phyloP scores from a whole-genome alignment of 2,329 filamentous ascomycete species.

The Penicillium janthinellum region DNA sequence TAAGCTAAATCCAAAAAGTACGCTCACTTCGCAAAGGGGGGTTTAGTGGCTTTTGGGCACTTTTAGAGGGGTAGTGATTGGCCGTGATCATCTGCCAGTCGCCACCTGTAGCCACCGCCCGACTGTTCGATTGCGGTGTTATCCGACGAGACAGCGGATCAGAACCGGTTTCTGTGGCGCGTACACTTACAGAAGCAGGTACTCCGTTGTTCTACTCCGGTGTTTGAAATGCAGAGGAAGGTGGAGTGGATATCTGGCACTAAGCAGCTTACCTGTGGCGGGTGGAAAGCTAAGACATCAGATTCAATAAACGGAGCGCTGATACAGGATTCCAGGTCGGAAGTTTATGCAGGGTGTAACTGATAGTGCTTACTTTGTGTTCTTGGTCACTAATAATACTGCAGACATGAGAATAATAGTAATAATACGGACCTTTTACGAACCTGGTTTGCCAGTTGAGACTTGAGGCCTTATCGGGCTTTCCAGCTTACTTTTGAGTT shows the following conservation, averaged over 20 bases:
- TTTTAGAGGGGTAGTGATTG: neutral
- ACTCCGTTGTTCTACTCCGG: too few species aligned
- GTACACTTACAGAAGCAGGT: neutral
- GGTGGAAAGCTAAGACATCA: neutral
- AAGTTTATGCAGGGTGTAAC: neutral
- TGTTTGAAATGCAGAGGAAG: too few species aligned
- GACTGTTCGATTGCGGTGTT: neutral
- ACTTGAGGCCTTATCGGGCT: neutral
- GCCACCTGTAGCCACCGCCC: neutral
- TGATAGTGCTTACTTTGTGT: neutral
- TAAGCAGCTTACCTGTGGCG: neutral
- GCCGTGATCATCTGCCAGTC: neutral
- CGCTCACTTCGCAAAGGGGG: neutral
- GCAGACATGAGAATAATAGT: too few species aligned
- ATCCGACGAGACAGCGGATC: neutral
- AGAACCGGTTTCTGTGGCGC: constrained; percentile 2
- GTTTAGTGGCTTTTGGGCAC: neutral
- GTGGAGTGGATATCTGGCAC: neutral
- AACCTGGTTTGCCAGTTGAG: neutral
- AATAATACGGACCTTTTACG: too few species aligned
- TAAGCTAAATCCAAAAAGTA: neutral
- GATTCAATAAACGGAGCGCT: neutral
- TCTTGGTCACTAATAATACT: too few species aligned
- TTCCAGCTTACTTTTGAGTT: neutral
- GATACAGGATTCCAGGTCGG: neutral